Conservation (phyloP, 768 basidiomycete genomes). For the Termitomyces sp. region DNA sequence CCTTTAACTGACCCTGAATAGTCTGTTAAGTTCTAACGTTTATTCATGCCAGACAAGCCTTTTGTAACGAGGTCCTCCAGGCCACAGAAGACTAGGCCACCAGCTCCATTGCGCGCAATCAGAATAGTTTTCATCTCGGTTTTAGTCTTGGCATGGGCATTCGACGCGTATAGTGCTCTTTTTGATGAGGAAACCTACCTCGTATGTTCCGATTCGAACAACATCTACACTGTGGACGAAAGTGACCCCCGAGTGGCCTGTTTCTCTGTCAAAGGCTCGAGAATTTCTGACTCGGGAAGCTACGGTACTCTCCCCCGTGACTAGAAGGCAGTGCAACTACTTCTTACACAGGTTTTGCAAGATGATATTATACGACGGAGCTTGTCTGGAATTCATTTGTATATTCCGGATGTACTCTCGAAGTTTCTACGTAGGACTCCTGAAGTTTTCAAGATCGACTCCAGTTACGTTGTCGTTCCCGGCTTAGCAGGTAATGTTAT, state of each 20-base stretch:
- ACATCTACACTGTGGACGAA: conserved; percentile 71
- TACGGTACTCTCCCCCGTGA: conserved; percentile 30
- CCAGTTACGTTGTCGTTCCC: conserved; percentile 54
- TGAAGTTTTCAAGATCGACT: conserved; percentile 13
- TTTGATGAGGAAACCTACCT: conserved; percentile 34
- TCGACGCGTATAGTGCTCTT: conserved; percentile 26
- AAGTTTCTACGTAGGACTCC: conserved; percentile 4
- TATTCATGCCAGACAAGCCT: conserved; percentile 11
- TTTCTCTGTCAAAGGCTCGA: conserved; percentile 46
- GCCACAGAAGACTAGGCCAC: neutral
- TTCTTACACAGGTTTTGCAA: conserved; percentile 3
- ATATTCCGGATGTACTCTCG: conserved; percentile 6
- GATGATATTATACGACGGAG: conserved; percentile 11
- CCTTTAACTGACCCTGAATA: neutral
- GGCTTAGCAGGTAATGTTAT: conserved; percentile 58
- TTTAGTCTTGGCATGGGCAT: conserved; percentile 10
- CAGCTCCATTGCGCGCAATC: neutral
- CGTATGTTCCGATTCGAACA: conserved; percentile 48
- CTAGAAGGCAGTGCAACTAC: neutral
- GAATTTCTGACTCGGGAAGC: conserved; percentile 45
- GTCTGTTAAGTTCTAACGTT: conserved; percentile 1
- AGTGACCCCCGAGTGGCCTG: conserved; percentile 52
- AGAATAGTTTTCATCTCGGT: conserved; percentile 8
- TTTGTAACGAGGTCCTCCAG: neutral
- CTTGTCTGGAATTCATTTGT: neutral